phyloP scores from a whole-genome alignment of 2,329 filamentous ascomycete species.

The Nothophaeocryptopus gaeumannii region DNA sequence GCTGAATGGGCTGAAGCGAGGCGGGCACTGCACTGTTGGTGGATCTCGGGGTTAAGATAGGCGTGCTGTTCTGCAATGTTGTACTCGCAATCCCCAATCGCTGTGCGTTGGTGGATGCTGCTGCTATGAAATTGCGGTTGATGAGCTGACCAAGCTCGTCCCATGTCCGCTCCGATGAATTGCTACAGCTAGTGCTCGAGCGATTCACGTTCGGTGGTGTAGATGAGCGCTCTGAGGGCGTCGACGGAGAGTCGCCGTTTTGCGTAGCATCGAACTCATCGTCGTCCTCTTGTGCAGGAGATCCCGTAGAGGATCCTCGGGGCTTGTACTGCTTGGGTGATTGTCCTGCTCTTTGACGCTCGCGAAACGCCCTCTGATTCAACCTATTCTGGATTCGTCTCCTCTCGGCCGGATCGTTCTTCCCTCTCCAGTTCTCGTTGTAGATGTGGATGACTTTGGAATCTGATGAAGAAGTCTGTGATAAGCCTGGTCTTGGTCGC shows the following conservation, averaged over 20 bases:
- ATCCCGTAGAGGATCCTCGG: slow-evolving; percentile 14
- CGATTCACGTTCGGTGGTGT: too few relatives aligned
- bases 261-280: slow-evolving; percentile 1
- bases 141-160: slow-evolving; percentile 33
- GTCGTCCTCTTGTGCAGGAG: slow-evolving; percentile 7
- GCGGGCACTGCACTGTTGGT: slow-evolving; percentile 15
- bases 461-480: too few relatives aligned
- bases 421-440: slow-evolving; percentile 34
- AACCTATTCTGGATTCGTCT: slow-evolving; percentile 34
- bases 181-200: too few relatives aligned
- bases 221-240: too few relatives aligned
- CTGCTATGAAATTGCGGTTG: slow-evolving; percentile 32
- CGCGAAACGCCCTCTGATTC: slow-evolving; percentile 34
- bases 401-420: slow-evolving; percentile 32
- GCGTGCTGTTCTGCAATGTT: slow-evolving; percentile 20
- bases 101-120: slow-evolving; percentile 27
- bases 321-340: slow-evolving; percentile 25
- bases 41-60: slow-evolving; percentile 18
- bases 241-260: too few relatives aligned
- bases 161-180: slow-evolving; percentile 17
- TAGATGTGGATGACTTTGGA: too few relatives aligned
- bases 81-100: slow-evolving; percentile 22
- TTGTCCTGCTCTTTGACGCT: slow-evolving; percentile 30
- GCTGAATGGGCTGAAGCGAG: slow-evolving; percentile 26
- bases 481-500: too few relatives aligned